phyloP scores from a whole-genome alignment of 2,329 filamentous ascomycete genomes.

The Decorospora gaudefroyi region DNA sequence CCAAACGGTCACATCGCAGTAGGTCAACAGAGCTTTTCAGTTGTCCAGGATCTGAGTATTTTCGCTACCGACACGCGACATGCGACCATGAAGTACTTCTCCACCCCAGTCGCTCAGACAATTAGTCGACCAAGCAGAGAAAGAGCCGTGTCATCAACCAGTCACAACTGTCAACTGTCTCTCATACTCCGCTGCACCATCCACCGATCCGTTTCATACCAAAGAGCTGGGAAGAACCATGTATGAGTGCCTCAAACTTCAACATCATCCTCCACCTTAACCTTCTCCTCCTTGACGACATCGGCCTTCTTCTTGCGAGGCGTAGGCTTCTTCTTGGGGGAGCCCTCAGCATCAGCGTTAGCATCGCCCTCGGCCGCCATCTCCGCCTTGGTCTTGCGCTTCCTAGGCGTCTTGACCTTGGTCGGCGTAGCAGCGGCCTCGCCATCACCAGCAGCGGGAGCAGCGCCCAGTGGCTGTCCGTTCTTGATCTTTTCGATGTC shows the following conservation, averaged over 20 bases:
- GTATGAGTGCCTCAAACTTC: conserved; percentile 2
- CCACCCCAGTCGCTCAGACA: no score
- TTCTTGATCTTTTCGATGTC: conserved; percentile 31
- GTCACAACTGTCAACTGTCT: no score
- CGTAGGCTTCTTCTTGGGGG: conserved; percentile 23
- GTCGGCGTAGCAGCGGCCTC: conserved; percentile 1
- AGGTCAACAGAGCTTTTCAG: no score
- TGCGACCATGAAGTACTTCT: no score
- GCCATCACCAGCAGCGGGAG: conserved; percentile 2
- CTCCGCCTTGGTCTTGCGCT: conserved; percentile 25
- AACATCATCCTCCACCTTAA: conserved; percentile 5
- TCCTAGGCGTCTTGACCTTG: conserved; percentile 20
- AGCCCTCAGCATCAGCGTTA: conserved; percentile 2
- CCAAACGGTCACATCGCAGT: no score
- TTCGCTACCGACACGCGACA: no score
- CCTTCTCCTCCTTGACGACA: conserved; percentile 8
- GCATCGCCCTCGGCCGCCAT: background rate
- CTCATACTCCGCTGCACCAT: no score
- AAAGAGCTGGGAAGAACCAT: no score
- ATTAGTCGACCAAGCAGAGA: no score
- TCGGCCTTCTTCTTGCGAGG: conserved; percentile 20
- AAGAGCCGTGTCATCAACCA: no score
- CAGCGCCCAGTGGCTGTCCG: conserved; percentile 6
- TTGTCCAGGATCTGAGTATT: no score
- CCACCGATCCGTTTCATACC: no score